These are phyloP conservation scores for Houttuynia cordata DNA, from an alignment of 164 flowering plant genomes.

Conservation along the genomic window DNA sequence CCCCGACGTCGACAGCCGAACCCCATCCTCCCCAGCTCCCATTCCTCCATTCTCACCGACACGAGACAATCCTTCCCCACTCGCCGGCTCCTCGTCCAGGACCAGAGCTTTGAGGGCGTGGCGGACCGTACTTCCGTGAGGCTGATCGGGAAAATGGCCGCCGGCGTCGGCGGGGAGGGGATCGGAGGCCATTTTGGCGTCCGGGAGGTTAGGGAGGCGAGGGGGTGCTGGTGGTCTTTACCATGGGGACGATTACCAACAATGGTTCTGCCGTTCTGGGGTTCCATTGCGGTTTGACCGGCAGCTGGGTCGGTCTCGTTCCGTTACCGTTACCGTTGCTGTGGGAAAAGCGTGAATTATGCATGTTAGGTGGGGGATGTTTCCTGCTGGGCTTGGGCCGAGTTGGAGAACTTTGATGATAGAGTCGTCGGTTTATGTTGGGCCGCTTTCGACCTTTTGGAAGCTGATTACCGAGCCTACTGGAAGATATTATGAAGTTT, in stretches of 20 bases:
- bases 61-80: not conserved
- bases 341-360: not conserved
- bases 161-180: no score
- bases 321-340: no score
- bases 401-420: no score
- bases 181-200: not conserved
- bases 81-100: not conserved
- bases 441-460: no score
- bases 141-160: no score
- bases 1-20: not conserved
- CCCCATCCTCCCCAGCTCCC: constrained; percentile 3
- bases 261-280: not conserved
- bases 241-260: not conserved
- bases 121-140: no score
- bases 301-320: no score
- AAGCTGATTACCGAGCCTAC: no score
- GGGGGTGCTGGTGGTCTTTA: not conserved
- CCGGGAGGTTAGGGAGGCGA: not conserved
- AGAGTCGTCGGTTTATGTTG: no score
- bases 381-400: not conserved
- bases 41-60: not conserved
- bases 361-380: not conserved
- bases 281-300: no score
- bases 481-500: no score
- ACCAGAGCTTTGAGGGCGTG: not conserved